A percentile compares a stretch with the other conserved stretches of the same genome.
Evolutionary conservation across 768 basidiomycete species (phyloP).

Genomic region (Tephrocybe rancida): DNA sequence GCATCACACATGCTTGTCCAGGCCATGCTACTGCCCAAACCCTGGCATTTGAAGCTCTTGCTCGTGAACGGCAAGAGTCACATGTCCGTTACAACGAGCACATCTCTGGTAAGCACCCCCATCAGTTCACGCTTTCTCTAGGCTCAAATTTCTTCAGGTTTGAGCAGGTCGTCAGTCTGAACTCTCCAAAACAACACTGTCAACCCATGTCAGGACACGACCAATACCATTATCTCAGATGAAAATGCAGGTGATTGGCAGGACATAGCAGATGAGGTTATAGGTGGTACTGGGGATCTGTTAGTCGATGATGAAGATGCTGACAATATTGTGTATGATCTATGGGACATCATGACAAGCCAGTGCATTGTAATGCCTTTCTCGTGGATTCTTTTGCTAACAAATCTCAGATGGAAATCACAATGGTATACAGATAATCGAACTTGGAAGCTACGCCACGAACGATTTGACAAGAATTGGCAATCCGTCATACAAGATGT

Average conservation of each 20-base stretch:
- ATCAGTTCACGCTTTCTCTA: background rate
- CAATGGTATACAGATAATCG: slow-evolving; percentile 8
- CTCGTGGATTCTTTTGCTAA: background rate
- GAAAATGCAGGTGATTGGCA: background rate
- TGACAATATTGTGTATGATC: background rate
- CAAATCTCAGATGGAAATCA: background rate
- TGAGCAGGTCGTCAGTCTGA: background rate
- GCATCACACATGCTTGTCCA: too few relatives aligned
- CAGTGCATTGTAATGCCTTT: background rate
- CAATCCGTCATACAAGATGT: slow-evolving; percentile 4
- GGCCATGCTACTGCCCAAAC: too few relatives aligned
- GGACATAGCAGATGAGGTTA: background rate
- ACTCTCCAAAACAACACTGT: background rate
- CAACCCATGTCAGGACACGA: too few relatives aligned
- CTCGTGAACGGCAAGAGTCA: background rate
- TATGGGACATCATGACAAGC: background rate
- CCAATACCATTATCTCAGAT: background rate
- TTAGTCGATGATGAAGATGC: background rate
- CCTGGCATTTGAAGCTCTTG: background rate
- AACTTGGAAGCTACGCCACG: slow-evolving; percentile 10
- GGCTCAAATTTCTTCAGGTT: background rate
- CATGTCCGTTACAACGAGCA: background rate
- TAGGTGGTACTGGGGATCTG: background rate
- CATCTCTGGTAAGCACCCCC: background rate
- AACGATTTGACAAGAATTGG: slow-evolving; percentile 7